Evolutionary conservation across 345 rosid species (phyloP), one percentile per base, ranked within the genome.

Genomic region (Theobroma cacao): DNA sequence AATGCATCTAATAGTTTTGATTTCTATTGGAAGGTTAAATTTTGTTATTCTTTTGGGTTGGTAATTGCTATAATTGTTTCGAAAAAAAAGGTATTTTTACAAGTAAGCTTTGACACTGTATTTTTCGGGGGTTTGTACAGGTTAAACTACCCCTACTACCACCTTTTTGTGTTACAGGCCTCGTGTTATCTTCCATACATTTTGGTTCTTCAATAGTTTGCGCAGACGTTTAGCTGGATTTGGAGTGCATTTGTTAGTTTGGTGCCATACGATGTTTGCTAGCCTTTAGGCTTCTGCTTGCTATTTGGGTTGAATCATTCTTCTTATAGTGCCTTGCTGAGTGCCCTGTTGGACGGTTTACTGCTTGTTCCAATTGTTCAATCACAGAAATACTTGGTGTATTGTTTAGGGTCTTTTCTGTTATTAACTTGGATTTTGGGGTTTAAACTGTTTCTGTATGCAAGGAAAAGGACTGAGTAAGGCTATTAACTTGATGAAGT

Each of bases 401-500:
- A 26, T 45, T 33, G 5, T 50, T 13, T 12, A 5, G 26, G 55
- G 20, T 10, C 14, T 63, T 6, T 70, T 70, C 62, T 45, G 58
- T 36, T 15, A 65, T 79, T 50, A 76, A 30, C 53, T 64, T 26
- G 64, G 80, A 26, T 15, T 40, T 70, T 65, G 52, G 36, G 77
- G 15, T 63, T 79, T 76, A 26, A 63, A 72, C 38, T 59, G 36
- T 18, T 62, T 66, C 60, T 68, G 40, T 43, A 60, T 40, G 53
- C 76, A 31, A 58, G 62, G 62, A 69, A 63, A 40, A 40, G 34
- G 48, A 74, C 22, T 63, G 43, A 40, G 26, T 67, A 20, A 77
- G 36, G n/a, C 26, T 20, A 48, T 41, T 56, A 59, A 20, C 75
- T 78, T 70, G 65, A 75, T 85, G 88, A 82, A 22, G 69, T 82